A percentile compares a stretch with the other conserved stretches of the same genome.
Conservation (phyloP, 2,329 filamentous ascomycete species). For the Hypoxylon sp. region DNA sequence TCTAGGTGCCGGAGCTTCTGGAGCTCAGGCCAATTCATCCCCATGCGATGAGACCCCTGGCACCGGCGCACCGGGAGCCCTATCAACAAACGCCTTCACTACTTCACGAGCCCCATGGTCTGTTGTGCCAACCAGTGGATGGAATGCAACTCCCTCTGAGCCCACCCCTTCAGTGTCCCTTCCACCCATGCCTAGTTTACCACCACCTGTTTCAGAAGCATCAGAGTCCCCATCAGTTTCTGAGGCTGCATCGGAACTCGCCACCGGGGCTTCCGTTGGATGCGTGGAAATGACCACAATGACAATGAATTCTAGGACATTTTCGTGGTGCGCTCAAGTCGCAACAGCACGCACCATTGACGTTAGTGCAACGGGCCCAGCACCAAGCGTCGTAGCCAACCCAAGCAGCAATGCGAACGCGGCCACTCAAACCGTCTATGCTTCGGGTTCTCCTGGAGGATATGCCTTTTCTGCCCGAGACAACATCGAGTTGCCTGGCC, state of each 20-base stretch:
- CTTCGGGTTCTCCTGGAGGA: conserved; percentile 36
- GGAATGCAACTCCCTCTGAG: conserved; percentile 51
- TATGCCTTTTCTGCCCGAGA: conserved; percentile 48
- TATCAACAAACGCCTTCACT: conserved; percentile 35
- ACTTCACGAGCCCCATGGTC: conserved; percentile 48
- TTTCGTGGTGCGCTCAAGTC: conserved; percentile 53
- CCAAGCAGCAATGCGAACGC: conserved; percentile 21
- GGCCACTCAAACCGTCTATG: conserved; percentile 1
- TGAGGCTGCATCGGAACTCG: conserved; percentile 21
- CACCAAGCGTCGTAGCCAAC: conserved; percentile 22
- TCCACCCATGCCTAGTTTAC: conserved; percentile 43
- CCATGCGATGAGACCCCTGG: conserved; percentile 44
- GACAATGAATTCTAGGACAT: conserved; percentile 50
- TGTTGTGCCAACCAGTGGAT: conserved; percentile 52
- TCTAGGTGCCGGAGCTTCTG: conserved; percentile 24
- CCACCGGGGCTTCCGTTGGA: conserved; percentile 35
- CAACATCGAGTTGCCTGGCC: conserved; percentile 36
- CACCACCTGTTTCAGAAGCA: conserved; percentile 46
- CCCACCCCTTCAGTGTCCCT: conserved; percentile 33
- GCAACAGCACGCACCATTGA: conserved; percentile 39
- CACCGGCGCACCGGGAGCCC: conserved; percentile 35
- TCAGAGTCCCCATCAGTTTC: conserved; percentile 28
- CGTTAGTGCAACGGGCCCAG: conserved; percentile 20
- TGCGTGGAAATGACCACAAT: conserved; percentile 52
- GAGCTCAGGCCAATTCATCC: conserved; percentile 26